Percentiles rank a stretch among this genome's conserved stretches.
Conservation (phyloP, 2,329 filamentous ascomycete genomes). For the Onygenales sp. region DNA sequence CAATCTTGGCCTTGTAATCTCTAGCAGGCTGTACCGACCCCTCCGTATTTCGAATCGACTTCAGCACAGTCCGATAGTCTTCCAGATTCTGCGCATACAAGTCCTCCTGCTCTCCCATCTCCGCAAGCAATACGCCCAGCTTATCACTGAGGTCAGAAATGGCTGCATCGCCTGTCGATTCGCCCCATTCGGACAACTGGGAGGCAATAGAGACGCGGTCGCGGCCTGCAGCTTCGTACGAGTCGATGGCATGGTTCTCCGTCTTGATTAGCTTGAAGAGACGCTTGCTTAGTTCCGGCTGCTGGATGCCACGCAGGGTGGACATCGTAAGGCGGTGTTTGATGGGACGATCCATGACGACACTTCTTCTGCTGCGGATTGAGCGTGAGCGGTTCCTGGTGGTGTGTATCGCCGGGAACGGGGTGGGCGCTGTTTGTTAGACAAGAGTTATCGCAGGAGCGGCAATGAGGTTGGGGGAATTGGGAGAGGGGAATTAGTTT, state of each 20-base stretch:
- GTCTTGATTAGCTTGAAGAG: slow-evolving; percentile 91
- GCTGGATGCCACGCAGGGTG: slow-evolving; percentile 72
- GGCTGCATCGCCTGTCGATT: slow-evolving; percentile 77
- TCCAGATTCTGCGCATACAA: slow-evolving; percentile 77
- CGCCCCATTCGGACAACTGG: slow-evolving; percentile 94
- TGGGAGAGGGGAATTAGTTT: neutral
- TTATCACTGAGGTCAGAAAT: slow-evolving; percentile 91
- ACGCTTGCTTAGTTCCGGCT: slow-evolving; percentile 80
- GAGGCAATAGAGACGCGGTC: slow-evolving; percentile 78
- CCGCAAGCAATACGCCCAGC: slow-evolving; percentile 80
- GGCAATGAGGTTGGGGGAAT: neutral
- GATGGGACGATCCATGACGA: slow-evolving; percentile 26
- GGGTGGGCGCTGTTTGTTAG: neutral
- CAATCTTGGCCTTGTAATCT: slow-evolving; percentile 76
- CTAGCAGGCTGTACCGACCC: slow-evolving; percentile 87
- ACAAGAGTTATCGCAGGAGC: neutral
- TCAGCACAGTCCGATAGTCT: slow-evolving; percentile 71
- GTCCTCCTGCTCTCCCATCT: slow-evolving; percentile 92
- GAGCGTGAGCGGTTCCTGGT: slow-evolving; percentile 35
- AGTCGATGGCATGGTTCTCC: slow-evolving; percentile 77
- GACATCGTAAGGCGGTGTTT: slow-evolving; percentile 74
- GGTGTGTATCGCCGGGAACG: neutral
- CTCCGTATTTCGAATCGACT: slow-evolving; percentile 92
- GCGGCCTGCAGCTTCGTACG: slow-evolving; percentile 73
- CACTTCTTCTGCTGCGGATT: slow-evolving; percentile 20